These are phyloP conservation scores for Macrophomina pseudophaseolina DNA, from an alignment of 2,329 filamentous ascomycete genomes.

Conservation along the genomic window DNA sequence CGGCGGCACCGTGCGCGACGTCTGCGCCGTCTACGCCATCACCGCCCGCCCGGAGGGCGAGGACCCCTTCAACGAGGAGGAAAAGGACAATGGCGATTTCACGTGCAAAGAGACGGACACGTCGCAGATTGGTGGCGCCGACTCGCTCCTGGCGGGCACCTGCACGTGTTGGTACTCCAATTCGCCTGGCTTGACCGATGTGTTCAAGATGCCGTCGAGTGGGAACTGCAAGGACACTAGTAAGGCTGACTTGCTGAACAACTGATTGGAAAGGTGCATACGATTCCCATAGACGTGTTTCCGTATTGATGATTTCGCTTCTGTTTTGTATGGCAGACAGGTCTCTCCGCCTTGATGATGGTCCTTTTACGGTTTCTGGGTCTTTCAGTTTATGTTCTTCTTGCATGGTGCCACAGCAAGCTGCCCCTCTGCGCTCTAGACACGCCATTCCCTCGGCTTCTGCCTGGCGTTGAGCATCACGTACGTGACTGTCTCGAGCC, in stretches of 20 bases:
- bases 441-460: too few relatives aligned
- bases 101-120: background rate
- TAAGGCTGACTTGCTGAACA: background rate
- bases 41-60: background rate
- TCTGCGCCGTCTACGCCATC: background rate
- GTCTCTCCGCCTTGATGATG: too few relatives aligned
- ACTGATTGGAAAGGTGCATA: background rate
- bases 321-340: too few relatives aligned
- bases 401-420: too few relatives aligned
- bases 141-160: background rate
- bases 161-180: background rate
- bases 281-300: too few relatives aligned
- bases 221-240: background rate
- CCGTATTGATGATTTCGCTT: too few relatives aligned
- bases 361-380: too few relatives aligned
- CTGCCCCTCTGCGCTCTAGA: too few relatives aligned
- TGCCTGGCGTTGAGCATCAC: too few relatives aligned
- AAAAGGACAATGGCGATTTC: background rate
- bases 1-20: background rate
- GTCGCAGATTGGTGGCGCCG: background rate
- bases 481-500: too few relatives aligned
- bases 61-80: background rate
- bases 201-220: background rate
- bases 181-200: background rate
- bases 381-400: too few relatives aligned